Conservation (phyloP, 345 rosid genomes). For the Physaria fendleri region DNA sequence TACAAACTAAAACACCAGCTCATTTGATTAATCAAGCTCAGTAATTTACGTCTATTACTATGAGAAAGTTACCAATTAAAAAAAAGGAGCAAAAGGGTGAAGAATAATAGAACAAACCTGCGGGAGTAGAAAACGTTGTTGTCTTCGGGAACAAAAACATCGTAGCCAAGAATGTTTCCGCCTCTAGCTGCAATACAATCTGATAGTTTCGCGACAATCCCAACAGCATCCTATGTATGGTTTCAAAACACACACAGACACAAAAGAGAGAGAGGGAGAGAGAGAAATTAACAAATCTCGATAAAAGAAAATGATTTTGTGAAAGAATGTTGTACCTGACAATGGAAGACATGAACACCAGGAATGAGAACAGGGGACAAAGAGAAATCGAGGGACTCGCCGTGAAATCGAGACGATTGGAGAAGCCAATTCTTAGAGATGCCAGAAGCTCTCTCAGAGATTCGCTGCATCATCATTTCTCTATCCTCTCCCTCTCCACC, state of each 20-base stretch:
- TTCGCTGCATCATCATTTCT: conserved; percentile 12
- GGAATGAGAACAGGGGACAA: conserved; percentile 44
- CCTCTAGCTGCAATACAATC: conserved; percentile 92
- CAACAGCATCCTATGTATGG: conserved; percentile 29
- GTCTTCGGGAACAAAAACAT: conserved; percentile 83
- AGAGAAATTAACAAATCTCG: not conserved
- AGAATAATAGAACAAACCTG: conserved; percentile 34
- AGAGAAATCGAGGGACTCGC: conserved; percentile 41
- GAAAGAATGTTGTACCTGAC: conserved; percentile 44
- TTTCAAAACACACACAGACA: not conserved
- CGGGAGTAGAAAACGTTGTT: conserved; percentile 85
- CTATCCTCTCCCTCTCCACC: not conserved
- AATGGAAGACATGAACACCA: conserved; percentile 87
- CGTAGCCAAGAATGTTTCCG: conserved; percentile 85
- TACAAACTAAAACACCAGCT: not conserved
- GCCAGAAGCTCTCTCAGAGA: conserved; percentile 6
- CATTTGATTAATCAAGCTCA: not conserved
- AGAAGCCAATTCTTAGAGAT: conserved; percentile 32
- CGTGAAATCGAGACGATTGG: conserved; percentile 36
- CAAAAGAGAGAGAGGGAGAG: too few relatives aligned
- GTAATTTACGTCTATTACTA: not conserved
- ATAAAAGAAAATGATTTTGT: not conserved
- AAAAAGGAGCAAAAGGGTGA: not conserved
- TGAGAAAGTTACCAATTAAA: not conserved
- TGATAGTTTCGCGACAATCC: conserved; percentile 82